Evolutionary conservation across 1,284 basidiomycete genomes (phyloP).

Genomic region (Quambalaria eucalypti): DNA sequence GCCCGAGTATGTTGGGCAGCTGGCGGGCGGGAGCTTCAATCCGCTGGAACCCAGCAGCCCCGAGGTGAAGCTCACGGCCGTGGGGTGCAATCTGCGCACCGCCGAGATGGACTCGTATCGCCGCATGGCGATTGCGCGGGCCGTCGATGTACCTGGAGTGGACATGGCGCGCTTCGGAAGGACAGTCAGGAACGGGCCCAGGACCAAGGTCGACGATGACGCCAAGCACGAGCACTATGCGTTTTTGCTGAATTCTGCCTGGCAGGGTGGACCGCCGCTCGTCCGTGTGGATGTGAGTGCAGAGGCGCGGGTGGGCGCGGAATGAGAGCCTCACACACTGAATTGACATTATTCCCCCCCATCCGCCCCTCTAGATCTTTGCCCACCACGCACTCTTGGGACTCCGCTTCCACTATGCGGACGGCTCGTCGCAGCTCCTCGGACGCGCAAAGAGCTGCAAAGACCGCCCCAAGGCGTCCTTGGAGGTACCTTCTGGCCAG

Average conservation of each 20-base stretch:
- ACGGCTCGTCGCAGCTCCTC: not conserved
- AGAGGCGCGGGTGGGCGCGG: not conserved
- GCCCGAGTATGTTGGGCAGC: constrained; percentile 10
- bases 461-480: not conserved
- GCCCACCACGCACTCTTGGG: not conserved
- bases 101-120: constrained; percentile 7
- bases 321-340: not conserved
- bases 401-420: not conserved
- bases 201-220: not conserved
- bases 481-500: not conserved
- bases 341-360: not conserved
- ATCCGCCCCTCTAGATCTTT: not conserved
- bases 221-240: not conserved
- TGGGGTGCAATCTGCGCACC: constrained; percentile 25
- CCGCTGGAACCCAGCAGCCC: constrained; percentile 8
- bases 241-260: not conserved
- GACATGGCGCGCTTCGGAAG: not conserved
- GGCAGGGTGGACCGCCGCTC: not conserved
- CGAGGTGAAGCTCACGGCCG: constrained; percentile 13
- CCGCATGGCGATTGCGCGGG: not conserved
- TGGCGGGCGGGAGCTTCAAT: constrained; percentile 22
- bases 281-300: not conserved
- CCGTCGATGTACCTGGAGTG: not conserved
- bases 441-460: not conserved
- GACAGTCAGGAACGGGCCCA: not conserved